These are phyloP conservation scores for Talaromyces nanjingensis DNA, from an alignment of 495 filamentous ascomycete genomes.

Conservation along the genomic window DNA sequence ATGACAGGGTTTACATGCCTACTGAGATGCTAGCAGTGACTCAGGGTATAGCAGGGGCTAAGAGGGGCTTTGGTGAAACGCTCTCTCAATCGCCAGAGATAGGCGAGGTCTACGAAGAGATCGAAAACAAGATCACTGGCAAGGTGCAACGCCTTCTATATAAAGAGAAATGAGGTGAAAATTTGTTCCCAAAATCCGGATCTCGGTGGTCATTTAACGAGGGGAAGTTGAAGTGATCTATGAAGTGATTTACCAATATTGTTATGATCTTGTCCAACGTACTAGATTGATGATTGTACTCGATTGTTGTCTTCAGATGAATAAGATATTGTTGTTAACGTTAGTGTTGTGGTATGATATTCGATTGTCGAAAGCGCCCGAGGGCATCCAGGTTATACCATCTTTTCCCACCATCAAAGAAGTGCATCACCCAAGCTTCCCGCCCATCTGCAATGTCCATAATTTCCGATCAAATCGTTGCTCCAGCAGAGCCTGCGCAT, in stretches of 20 bases:
- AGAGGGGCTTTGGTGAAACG: background rate
- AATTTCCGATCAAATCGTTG: background rate
- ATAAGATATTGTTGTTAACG: too few species aligned
- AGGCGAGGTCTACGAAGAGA: slow-evolving; percentile 22
- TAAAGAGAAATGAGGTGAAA: background rate
- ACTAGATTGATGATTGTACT: too few species aligned
- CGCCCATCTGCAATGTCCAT: background rate
- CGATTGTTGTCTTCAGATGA: too few species aligned
- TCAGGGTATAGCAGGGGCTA: background rate
- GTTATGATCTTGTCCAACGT: background rate
- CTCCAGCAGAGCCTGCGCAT: background rate
- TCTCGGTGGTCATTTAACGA: background rate
- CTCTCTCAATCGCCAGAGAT: slow-evolving; percentile 11
- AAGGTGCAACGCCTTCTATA: slow-evolving; percentile 16
- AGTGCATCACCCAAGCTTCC: background rate
- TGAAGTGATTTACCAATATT: background rate
- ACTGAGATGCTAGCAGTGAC: background rate
- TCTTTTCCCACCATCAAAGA: background rate
- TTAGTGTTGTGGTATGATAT: too few species aligned
- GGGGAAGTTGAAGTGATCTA: background rate
- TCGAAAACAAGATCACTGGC: slow-evolving; percentile 19
- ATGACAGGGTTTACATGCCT: background rate
- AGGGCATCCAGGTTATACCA: background rate
- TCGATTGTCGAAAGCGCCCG: too few species aligned
- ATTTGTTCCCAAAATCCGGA: background rate